Evolutionary conservation across 768 basidiomycete genomes (phyloP), one percentile per base, ranked within the genome.

Genomic region (Rickenella mellea): DNA sequence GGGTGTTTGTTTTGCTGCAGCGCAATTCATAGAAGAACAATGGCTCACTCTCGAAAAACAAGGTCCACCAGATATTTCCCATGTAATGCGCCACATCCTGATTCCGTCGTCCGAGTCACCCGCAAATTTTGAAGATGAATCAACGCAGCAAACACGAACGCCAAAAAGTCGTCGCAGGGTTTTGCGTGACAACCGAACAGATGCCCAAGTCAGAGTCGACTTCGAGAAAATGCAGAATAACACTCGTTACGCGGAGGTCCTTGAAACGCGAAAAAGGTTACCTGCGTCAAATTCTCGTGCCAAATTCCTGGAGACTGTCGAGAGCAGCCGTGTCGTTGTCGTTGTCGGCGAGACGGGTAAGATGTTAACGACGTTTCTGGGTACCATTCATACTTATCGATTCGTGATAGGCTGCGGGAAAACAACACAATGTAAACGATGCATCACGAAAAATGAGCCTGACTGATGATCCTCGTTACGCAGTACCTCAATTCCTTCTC

Each of bases 261-360:
- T 84, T 19, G 56, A 63, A 24, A 62, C 59, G 14, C 68, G 92
- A 46, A 58, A 65, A 51, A 72, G 67, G 42, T 67, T 96, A 14
- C 93, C 93, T 9, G 89, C 90, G 1, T 94, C 83, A 63, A 55
- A 69, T 19, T 74, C 76, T 9, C 73, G 72, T 53, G 70, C 76
- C 17, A 63, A 71, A 11, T 87, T 96, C 49, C 60, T 91, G 36
- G 42, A 63, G 11, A 54, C 68, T 17, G 62, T 96, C 7, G 66
- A 73, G 27, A 61, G 55, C 8, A 76, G 76, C 50, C 67, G 80
- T 37, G 85, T 83, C 3, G 72, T 92, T 1, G 73, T 97, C 0
- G 82, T 96, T 0, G 84, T 93, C 4, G 93, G 93, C 32, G 92
- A 94, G 61, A 91, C 88, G 39, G 87, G 85, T 84, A 27, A 49